A percentile compares a stretch with the other conserved stretches of the same genome.
These are phyloP conservation scores for Secale cereale DNA, from an alignment of 176 grass and related monocot genomes.

Conservation along the genomic window DNA sequence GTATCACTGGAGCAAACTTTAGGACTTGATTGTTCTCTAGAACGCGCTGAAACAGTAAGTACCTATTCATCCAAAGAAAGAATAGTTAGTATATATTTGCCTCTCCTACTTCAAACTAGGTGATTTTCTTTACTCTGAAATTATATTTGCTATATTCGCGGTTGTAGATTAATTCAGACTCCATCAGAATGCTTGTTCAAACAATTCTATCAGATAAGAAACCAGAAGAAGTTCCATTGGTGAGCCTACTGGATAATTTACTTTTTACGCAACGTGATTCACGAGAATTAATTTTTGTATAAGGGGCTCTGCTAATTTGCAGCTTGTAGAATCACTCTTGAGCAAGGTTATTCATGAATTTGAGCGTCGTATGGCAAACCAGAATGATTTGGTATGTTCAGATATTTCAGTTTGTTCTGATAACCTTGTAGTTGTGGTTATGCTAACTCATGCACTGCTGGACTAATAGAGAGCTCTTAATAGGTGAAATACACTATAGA, in stretches of 20 bases:
- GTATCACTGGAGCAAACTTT: conserved; percentile 53
- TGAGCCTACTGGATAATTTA: conserved; percentile 30
- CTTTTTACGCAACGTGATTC: conserved; percentile 5
- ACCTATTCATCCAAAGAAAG: not conserved
- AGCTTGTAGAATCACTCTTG: conserved; percentile 83
- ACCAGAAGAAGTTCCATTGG: conserved; percentile 84
- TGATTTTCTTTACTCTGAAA: not conserved
- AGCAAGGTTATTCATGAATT: conserved; percentile 80
- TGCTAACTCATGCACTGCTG: not conserved
- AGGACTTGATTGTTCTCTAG: conserved; percentile 51
- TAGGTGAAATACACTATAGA: conserved; percentile 51
- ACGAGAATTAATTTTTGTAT: conserved; percentile 12
- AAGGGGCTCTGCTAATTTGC: conserved; percentile 19
- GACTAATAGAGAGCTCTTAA: conserved; percentile 26
- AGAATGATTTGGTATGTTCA: conserved; percentile 61
- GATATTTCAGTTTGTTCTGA: conserved; percentile 15
- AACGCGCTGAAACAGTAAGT: conserved; percentile 64
- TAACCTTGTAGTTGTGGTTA: conserved; percentile 8
- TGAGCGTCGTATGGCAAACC: conserved; percentile 47
- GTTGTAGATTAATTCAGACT: conserved; percentile 61
- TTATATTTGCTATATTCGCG: conserved; percentile 18
- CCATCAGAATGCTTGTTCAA: conserved; percentile 65
- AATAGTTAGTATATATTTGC: not conserved
- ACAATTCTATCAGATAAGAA: conserved; percentile 72
- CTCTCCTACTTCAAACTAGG: not conserved